Evolutionary conservation across 305 asterid genomes (phyloP).

Genomic region (Caryopteris hybrid): DNA sequence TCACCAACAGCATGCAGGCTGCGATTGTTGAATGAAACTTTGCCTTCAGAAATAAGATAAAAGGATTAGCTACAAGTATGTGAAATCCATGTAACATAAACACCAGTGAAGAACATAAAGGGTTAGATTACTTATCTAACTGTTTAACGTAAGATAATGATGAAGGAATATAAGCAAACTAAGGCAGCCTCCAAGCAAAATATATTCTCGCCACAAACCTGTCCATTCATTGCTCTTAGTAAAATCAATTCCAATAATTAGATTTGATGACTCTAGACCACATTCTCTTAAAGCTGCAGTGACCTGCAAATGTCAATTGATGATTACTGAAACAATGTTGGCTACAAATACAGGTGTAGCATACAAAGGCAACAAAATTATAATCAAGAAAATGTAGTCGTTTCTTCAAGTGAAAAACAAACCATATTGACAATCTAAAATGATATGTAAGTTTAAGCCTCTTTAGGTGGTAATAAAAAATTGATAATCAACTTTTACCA

Average conservation of each 20-base stretch:
- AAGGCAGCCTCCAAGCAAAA: slow-evolving; percentile 16
- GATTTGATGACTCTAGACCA: slow-evolving; percentile 85
- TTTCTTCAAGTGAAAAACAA: slow-evolving; percentile 4
- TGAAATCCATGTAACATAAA: slow-evolving; percentile 2
- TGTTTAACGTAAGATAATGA: background rate
- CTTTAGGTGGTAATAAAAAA: background rate
- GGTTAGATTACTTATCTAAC: background rate
- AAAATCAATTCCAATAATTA: slow-evolving; percentile 80
- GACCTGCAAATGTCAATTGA: slow-evolving; percentile 42
- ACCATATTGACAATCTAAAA: background rate
- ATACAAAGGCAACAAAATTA: background rate
- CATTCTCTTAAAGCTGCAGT: slow-evolving; percentile 60
- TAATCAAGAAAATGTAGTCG: slow-evolving; percentile 1
- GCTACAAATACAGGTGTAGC: background rate
- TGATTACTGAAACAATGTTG: slow-evolving; percentile 4
- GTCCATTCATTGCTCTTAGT: slow-evolving; percentile 96
- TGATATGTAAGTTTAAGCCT: background rate
- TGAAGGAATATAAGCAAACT: background rate
- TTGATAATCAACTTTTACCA: background rate
- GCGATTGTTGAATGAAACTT: slow-evolving; percentile 53
- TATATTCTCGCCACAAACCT: slow-evolving; percentile 35
- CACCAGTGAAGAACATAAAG: background rate
- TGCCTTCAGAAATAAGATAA: slow-evolving; percentile 49
- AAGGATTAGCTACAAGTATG: slow-evolving; percentile 23
- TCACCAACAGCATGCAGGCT: slow-evolving; percentile 64